Base-by-base conservation (phyloP, 2,329 filamentous ascomycete species). In the Apiospora kogelbergensis region DNA sequence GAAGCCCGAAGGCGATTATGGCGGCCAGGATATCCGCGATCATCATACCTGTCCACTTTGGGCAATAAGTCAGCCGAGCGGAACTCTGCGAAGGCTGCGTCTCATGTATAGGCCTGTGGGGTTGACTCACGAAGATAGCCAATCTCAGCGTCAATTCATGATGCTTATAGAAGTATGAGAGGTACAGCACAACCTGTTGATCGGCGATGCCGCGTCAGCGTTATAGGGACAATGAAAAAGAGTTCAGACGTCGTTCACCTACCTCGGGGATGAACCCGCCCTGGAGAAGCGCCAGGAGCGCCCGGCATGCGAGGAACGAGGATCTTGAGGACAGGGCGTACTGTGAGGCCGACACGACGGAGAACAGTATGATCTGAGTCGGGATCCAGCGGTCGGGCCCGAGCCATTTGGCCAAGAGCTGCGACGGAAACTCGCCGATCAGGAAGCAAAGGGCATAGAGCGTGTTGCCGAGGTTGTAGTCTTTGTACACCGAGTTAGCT, bases 391-490 rank as follows among this genome's bases (percentile, higher is more conserved):
- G 74, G 68, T 78, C 76, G 6, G 77, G 76, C 0, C 77, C 77
- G 0, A 65, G 41, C 63, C 63, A 44, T 76, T 91, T 91, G 57
- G 83, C 85, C 17, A 90, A 74, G 10, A 91, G 81, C 73, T 90
- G 88, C 0, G 88, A 90, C 0, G 89, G 89, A 1, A 91, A 78
- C 72, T 91, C 89, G 0, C 88, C 87, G 5, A 83, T 77, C 1
- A 90, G 77, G 71, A 89, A 89, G 0, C 82, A 82, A 4, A 88
- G 75, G 0, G 83, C 80, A 71, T 88, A 89, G 63, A 89, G 82
- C 0, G 84, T 86, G 73, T 88, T 82, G 33, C 87, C 87, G 20
- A 84, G 76, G 73, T 89, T 89, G 74, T 84, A 86, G 68, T 42
- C 63, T 44, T 44, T 26, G 9, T 17, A 5, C 48, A 11, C 1